Conservation (phyloP, 495 filamentous ascomycete species). For the Hypoxylon lienhwacheense region DNA sequence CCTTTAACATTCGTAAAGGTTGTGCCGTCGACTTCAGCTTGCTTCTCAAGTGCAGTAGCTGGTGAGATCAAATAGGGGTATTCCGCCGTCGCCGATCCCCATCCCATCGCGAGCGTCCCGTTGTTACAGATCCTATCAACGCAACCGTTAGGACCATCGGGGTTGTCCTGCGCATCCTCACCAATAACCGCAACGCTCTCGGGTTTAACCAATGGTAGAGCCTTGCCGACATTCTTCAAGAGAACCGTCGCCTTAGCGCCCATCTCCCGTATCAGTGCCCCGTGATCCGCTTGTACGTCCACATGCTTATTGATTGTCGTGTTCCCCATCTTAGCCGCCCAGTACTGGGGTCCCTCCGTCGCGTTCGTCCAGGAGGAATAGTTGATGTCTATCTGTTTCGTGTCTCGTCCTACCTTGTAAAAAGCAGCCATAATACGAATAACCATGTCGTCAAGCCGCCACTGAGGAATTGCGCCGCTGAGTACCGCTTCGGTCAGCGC, state of each 20-base stretch:
- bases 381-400: constrained; percentile 64
- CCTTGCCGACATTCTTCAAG: constrained; percentile 61
- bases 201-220: constrained; percentile 56
- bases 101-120: constrained; percentile 59
- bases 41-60: constrained; percentile 55
- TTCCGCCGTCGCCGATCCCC: constrained; percentile 61
- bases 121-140: constrained; percentile 53
- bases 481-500: constrained; percentile 74
- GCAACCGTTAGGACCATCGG: constrained; percentile 49
- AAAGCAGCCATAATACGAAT: constrained; percentile 83
- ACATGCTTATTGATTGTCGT: constrained; percentile 66
- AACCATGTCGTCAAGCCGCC: constrained; percentile 88
- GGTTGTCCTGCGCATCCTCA: constrained; percentile 60
- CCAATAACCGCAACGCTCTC: constrained; percentile 63
- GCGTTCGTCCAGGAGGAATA: constrained; percentile 85
- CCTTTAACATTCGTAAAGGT: constrained; percentile 35
- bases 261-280: constrained; percentile 56
- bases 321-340: constrained; percentile 58
- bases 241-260: constrained; percentile 61
- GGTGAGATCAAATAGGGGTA: constrained; percentile 69
- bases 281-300: constrained; percentile 56
- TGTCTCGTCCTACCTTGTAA: constrained; percentile 75
- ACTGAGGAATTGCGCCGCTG: constrained; percentile 73
- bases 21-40: constrained; percentile 36
- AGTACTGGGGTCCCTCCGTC: constrained; percentile 68